phyloP scores from a whole-genome alignment of 129 eudicot genomes.

The Arctium lappa region DNA sequence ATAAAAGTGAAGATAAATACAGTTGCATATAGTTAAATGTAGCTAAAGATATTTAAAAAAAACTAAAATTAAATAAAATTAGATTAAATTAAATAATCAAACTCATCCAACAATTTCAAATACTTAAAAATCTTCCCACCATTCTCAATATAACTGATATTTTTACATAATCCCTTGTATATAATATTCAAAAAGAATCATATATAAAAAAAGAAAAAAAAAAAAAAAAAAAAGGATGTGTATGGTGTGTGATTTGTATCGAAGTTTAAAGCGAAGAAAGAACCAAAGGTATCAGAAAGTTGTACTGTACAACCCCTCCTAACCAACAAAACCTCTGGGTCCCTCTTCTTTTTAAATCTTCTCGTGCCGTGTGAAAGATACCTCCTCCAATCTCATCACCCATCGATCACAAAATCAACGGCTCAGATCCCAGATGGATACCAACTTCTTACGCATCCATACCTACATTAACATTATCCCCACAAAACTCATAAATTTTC shows the following conservation, averaged over 20 bases:
- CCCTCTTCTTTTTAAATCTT: slow-evolving; percentile 25
- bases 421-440: slow-evolving; percentile 1
- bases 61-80: no score
- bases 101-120: no score
- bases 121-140: no score
- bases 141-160: no score
- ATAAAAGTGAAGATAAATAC: no score
- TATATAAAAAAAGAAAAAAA: neutral
- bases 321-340: slow-evolving; percentile 20
- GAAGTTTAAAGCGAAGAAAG: slow-evolving; percentile 29
- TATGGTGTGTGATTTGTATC: slow-evolving; percentile 1
- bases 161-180: no score
- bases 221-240: neutral
- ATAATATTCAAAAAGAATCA: no score
- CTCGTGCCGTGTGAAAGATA: slow-evolving; percentile 40
- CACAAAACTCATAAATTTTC: slow-evolving; percentile 27
- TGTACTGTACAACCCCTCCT: slow-evolving; percentile 20
- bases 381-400: slow-evolving; percentile 15
- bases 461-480: slow-evolving; percentile 21
- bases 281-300: slow-evolving; percentile 25
- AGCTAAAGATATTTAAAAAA: no score
- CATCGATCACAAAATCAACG: slow-evolving; percentile 18
- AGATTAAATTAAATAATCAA: no score
- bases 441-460: slow-evolving; percentile 24
- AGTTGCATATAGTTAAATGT: no score